Evolutionary conservation across 140 eudicot genomes (phyloP).

Genomic region (Ambrosia hybrid): DNA sequence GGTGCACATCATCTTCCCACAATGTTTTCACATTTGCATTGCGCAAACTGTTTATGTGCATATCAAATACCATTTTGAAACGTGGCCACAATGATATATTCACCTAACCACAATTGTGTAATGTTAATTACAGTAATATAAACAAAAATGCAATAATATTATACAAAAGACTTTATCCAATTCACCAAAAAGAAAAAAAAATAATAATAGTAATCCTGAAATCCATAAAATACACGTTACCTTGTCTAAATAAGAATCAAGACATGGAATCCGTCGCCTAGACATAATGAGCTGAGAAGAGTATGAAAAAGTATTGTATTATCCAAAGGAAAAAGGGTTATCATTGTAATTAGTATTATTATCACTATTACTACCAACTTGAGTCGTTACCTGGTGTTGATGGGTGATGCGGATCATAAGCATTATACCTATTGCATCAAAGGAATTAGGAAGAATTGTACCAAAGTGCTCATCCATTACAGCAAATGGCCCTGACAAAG

Average conservation of each 20-base stretch:
- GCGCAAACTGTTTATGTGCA: constrained; percentile 90
- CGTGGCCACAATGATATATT: constrained; percentile 96
- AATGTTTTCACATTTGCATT: constrained; percentile 81
- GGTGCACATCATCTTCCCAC: constrained; percentile 99
- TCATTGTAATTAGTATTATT: neutral
- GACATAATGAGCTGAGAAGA: constrained; percentile 92
- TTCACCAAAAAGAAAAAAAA: too few relatives aligned
- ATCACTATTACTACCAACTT: neutral
- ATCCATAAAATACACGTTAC: constrained; percentile 35
- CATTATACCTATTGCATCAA: constrained; percentile 96
- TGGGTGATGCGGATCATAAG: constrained; percentile 97
- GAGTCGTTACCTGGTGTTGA: constrained; percentile 80
- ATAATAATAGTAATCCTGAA: too few relatives aligned
- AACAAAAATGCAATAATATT: neutral
- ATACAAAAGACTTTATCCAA: neutral
- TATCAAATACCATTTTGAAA: constrained; percentile 93
- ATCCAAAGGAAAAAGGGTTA: neutral
- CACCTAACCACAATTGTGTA: constrained; percentile 49
- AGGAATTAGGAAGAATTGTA: constrained; percentile 78
- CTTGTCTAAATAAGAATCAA: constrained; percentile 97
- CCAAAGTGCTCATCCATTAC: constrained; percentile 93
- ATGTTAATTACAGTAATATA: constrained; percentile 9
- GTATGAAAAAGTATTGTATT: neutral
- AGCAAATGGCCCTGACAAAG: constrained; percentile 74
- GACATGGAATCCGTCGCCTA: constrained; percentile 91